Conservation (phyloP, 1,139 yeast genomes). For the Nakaseomyces uthaithaninus region DNA sequence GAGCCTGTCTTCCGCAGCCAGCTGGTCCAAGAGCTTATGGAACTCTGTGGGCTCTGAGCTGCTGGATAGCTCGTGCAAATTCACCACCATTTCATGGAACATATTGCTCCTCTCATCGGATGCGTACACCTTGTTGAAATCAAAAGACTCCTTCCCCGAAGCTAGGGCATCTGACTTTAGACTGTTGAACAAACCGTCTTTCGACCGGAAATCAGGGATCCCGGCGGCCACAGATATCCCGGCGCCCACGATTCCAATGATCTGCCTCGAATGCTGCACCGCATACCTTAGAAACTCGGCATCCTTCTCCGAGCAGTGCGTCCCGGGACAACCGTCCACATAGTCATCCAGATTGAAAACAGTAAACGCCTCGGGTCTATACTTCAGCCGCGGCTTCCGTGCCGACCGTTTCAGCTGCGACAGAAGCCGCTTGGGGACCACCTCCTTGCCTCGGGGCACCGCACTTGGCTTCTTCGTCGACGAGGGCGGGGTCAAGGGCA, state of each 20-base stretch:
- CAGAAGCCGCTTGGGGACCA: conserved; percentile 21
- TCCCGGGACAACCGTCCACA: conserved; percentile 28
- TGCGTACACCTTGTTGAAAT: conserved; percentile 61
- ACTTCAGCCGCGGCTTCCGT: conserved; percentile 36
- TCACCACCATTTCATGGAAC: conserved; percentile 68
- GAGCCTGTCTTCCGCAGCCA: conserved; percentile 56
- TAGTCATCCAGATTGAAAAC: conserved; percentile 33
- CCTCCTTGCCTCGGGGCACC: neutral
- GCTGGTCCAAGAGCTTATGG: conserved; percentile 51
- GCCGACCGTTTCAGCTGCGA: conserved; percentile 15
- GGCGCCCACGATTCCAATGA: conserved; percentile 69
- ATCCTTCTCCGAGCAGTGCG: conserved; percentile 31
- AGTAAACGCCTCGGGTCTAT: conserved; percentile 38
- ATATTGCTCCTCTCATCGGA: conserved; percentile 50
- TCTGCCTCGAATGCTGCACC: conserved; percentile 40
- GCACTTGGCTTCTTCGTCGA: neutral
- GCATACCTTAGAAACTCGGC: conserved; percentile 39
- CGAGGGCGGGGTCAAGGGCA: conserved; percentile 6
- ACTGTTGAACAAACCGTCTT: conserved; percentile 65
- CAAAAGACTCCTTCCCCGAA: conserved; percentile 74
- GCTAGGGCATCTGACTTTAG: conserved; percentile 46
- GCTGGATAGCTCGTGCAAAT: conserved; percentile 49
- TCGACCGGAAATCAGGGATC: conserved; percentile 80
- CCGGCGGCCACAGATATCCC: conserved; percentile 89
- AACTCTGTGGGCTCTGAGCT: conserved; percentile 64